phyloP scores from a whole-genome alignment of 73 alveolate genomes.

The Paramecium bursaria region DNA sequence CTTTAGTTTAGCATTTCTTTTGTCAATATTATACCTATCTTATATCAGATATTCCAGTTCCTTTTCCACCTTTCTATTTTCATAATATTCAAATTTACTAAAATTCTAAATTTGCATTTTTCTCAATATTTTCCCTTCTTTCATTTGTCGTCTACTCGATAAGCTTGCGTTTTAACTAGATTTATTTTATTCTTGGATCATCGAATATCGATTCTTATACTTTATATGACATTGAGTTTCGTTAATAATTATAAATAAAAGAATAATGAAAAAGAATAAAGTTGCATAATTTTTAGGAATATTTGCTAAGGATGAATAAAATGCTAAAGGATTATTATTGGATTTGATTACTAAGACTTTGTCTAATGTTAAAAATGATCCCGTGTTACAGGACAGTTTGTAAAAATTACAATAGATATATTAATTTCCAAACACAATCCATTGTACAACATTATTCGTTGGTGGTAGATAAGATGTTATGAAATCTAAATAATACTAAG shows the following conservation, averaged over 20 bases:
- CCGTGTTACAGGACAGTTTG: background rate
- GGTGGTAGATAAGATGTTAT: background rate
- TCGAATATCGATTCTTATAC: background rate
- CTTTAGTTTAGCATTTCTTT: conserved; percentile 28
- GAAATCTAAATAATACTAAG: background rate
- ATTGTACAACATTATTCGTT: background rate
- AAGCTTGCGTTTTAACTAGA: conserved; percentile 13
- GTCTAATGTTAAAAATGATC: background rate
- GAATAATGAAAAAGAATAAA: too few relatives aligned
- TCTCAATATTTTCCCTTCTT: conserved; percentile 10
- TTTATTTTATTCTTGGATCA: conserved; percentile 19
- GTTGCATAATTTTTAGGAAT: conserved; percentile 22
- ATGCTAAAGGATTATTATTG: background rate
- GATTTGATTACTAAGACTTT: background rate
- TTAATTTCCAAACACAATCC: conserved; percentile 26
- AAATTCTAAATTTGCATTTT: conserved; percentile 12
- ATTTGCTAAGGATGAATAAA: conserved; percentile 28
- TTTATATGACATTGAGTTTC: background rate
- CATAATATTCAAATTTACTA: background rate
- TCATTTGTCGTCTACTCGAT: background rate
- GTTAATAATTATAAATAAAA: conserved; percentile 10
- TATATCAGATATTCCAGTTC: conserved; percentile 5
- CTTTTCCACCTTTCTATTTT: conserved; percentile 10
- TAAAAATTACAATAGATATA: background rate
- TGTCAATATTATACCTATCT: conserved; percentile 28